Evolutionary conservation across 306 rosid genomes (phyloP), one percentile per base, ranked within the genome.

Genomic region (Vigna hirtella): DNA sequence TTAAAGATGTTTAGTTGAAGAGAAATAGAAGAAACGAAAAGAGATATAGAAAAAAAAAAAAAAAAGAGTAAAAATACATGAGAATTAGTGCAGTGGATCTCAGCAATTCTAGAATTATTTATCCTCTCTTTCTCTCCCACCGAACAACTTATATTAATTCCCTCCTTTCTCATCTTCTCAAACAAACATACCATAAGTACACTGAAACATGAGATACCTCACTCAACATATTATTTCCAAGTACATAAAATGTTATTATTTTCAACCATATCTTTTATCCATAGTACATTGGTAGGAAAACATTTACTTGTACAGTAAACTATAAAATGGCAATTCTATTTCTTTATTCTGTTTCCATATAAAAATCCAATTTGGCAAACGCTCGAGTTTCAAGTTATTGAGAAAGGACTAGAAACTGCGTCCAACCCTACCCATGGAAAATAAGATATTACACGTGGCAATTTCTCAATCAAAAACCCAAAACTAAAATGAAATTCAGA

Each of bases 401-500:
- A 82, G 14, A 61, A 48, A 42, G 42, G 50, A 62, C 68, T 14
- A 72, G 43, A 73, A 65, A 43, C 20, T 47, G 71, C 56, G 62
- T 15, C 36, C 50, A 56, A n/a, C 30, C 24, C 9, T 18, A 40
- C 42, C 66, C 28, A 32, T 11, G 24, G 12, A 62, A 32, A 63
- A 70, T 61, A 55, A 70, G 58, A 83, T 51, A 45, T 26, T 34
- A 16, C 66, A 22, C 30, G 22, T 38, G 49, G 40, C 36, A 49
- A 6, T 72, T 70, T 68, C 80, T 38, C 16, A 17, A 43, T 66
- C 59, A 72, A 72, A 36, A 40, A 64, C 52, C 70, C 64, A 72
- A 66, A 66, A 26, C 48, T 24, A 24, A 61, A 34, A 56, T 1
- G 42, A 74, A 70, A 69, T 53, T 17, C 53, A 3, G 51, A 36